phyloP scores from a whole-genome alignment of 192 early-diverging fungal species.

The Neocallimastix lanati region DNA sequence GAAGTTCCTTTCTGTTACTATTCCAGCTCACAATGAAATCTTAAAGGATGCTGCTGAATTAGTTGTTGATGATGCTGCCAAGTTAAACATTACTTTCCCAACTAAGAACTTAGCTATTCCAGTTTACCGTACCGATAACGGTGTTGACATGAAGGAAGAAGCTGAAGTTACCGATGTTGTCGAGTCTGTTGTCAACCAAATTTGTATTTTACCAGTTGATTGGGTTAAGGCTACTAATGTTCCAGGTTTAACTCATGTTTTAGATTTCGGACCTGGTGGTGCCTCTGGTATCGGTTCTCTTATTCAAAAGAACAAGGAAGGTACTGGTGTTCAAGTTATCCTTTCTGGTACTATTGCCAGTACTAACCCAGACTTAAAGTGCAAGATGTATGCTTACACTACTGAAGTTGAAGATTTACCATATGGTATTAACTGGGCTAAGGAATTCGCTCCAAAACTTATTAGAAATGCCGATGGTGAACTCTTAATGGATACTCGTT shows the following conservation, averaged over 20 bases:
- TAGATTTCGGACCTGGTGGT: constrained; percentile 90
- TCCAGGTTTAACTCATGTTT: constrained; percentile 52
- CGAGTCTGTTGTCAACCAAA: constrained; percentile 40
- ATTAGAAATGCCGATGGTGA: constrained; percentile 45
- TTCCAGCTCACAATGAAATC: too few species aligned
- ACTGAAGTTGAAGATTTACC: constrained; percentile 45
- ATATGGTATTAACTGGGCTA: constrained; percentile 68
- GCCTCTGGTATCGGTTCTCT: constrained; percentile 57
- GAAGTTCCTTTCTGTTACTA: too few species aligned
- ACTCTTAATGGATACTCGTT: constrained; percentile 71
- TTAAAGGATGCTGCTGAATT: too few species aligned
- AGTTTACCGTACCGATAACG: constrained; percentile 22
- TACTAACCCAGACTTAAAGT: constrained; percentile 36
- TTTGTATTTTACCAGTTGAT: constrained; percentile 47
- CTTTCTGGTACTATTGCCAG: constrained; percentile 47
- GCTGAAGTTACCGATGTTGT: constrained; percentile 16
- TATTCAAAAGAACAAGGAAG: constrained; percentile 73
- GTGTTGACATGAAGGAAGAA: constrained; percentile 30
- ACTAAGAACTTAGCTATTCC: too few species aligned
- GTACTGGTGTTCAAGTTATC: constrained; percentile 59
- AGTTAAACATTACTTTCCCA: too few species aligned
- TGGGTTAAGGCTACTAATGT: constrained; percentile 51
- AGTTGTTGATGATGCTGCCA: too few species aligned
- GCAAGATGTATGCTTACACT: constrained; percentile 62
- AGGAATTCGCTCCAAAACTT: constrained; percentile 63